Base-by-base conservation (phyloP, 2,329 filamentous ascomycete species). In the Nothophaeocryptopus gaeumannii region DNA sequence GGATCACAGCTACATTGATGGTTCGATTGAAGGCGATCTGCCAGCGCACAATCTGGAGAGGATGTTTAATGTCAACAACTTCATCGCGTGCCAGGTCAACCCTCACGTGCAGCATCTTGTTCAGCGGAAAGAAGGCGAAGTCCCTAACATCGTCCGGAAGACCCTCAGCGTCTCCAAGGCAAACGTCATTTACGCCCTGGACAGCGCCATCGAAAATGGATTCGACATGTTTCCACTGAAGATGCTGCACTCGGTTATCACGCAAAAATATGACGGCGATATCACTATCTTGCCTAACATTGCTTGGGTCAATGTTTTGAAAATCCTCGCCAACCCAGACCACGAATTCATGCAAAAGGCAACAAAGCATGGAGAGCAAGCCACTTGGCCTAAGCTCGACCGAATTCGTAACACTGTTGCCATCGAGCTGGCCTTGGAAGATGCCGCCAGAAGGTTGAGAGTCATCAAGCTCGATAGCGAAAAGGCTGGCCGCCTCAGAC, bases 11-110 rank as follows among this genome's bases (percentile, higher is more conserved):
- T 96, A 89, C 81, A 95, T 97, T 44, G 92, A 97, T 66, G 92
- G 92, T 1, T 96, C 91, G 1, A 89, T 97, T 15, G 90, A 96
- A 66, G 93, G 93, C 52, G 92, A 97, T 67, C 75, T 97, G 2
- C 92, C 92, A 1, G 95, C 95, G 83, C 89, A 86, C 14, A 82
- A 89, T 2, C 76, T 97, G 12, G 84, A 90, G 1, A 90, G 96
- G 65, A 91, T 96, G 86, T 96, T 96, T 75, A 96, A 96, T 64
- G 91, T 96, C 66, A 96, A 96, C 64, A 92, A 96, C 67, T 96
- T 96, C 65, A 96, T 97, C 59, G 92, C 96, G 13, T 96, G 90
- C 0, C 92, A 97, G 67, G 90, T 96, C 43, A 97, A 97, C 62
- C 92, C 92, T 0, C 92, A 97, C 62, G 88, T 96, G 8, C 45